Evolutionary conservation across 225 moss, liverwort and hornwort genomes (phyloP).

Genomic region (Polytrichum formosum): DNA sequence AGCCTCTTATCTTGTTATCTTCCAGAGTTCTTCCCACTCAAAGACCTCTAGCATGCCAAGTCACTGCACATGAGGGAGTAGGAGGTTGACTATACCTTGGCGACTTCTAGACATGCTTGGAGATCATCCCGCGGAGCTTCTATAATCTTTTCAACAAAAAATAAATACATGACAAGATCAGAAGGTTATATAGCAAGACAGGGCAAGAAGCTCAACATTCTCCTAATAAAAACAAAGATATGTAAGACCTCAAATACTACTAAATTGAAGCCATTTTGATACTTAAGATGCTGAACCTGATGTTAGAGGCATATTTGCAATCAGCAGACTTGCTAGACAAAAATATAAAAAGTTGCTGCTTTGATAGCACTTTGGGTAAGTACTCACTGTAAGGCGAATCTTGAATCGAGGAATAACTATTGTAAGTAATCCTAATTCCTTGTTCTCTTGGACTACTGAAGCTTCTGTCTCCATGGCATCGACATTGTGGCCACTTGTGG

Average conservation of each 20-base stretch:
- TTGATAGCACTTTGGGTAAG: background rate
- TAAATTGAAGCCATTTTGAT: too few species aligned
- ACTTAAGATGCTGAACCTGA: too few species aligned
- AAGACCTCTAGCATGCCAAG: too few species aligned
- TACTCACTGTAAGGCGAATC: slow-evolving; percentile 76
- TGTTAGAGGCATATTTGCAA: background rate
- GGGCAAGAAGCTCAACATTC: too few species aligned
- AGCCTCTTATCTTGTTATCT: too few species aligned
- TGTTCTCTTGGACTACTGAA: slow-evolving; percentile 16
- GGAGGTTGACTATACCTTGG: slow-evolving; percentile 48
- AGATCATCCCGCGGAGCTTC: slow-evolving; percentile 76
- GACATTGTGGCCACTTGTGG: slow-evolving; percentile 6
- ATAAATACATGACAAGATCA: too few species aligned
- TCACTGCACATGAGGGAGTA: background rate
- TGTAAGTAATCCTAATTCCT: slow-evolving; percentile 35
- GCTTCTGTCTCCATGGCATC: slow-evolving; percentile 66
- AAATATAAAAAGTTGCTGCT: background rate
- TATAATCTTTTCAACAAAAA: slow-evolving; percentile 52
- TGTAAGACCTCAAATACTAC: too few species aligned
- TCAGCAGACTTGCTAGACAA: background rate
- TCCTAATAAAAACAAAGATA: too few species aligned
- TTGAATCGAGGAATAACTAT: slow-evolving; percentile 63
- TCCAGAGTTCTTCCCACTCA: too few species aligned
- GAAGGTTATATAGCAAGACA: too few species aligned
- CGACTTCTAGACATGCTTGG: slow-evolving; percentile 92